phyloP scores from a whole-genome alignment of 768 basidiomycete species.

The Pisolithus tinctorius region DNA sequence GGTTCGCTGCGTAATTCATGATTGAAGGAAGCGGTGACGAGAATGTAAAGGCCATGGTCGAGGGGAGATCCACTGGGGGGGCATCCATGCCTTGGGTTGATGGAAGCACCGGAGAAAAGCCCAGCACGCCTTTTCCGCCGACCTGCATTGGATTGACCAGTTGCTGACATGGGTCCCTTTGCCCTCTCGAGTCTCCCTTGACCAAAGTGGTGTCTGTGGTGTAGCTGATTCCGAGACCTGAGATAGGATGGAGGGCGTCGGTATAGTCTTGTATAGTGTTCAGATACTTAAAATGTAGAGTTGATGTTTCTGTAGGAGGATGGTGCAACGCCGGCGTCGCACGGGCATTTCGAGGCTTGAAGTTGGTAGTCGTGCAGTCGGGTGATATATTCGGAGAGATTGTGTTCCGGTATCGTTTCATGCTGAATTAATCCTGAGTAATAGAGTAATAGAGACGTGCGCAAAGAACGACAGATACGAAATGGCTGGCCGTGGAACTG shows the following conservation, averaged over 20 bases:
- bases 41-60: background rate
- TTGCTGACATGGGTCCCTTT: background rate
- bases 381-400: conserved; percentile 14
- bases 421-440: conserved; percentile 8
- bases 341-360: conserved; percentile 7
- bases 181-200: background rate
- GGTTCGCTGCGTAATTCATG: background rate
- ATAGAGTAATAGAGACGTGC: conserved; percentile 2
- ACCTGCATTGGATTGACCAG: conserved; percentile 2
- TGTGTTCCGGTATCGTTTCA: conserved; percentile 20
- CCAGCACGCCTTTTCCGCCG: background rate
- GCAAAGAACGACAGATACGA: background rate
- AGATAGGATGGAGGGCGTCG: conserved; percentile 7
- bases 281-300: conserved; percentile 23
- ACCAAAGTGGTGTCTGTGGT: background rate
- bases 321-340: conserved; percentile 29
- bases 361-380: conserved; percentile 1
- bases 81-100: background rate
- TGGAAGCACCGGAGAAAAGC: background rate
- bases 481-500: background rate
- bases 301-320: conserved; percentile 11
- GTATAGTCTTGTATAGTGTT: background rate
- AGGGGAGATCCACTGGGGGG: background rate
- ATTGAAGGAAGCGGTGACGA: background rate
- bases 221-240: conserved; percentile 23